A percentile compares a stretch with the other conserved stretches of the same genome.
Evolutionary conservation across 2,329 filamentous ascomycete genomes (phyloP).

Genomic region (Cytospora piceicola): DNA sequence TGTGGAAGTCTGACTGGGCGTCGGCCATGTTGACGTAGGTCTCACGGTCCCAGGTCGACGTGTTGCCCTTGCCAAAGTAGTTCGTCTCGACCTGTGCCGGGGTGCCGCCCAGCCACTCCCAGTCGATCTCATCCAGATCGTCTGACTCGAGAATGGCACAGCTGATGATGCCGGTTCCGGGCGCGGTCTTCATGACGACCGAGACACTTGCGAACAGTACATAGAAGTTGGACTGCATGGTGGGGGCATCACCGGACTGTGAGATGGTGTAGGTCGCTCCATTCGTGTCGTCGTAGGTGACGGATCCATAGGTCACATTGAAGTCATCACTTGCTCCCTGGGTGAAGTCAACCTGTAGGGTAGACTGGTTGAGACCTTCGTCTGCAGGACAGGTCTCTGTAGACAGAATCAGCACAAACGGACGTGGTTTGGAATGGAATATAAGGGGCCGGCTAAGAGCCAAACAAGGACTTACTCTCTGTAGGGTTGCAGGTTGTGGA

Average conservation of each 20-base stretch:
- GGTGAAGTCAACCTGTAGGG: constrained; percentile 62
- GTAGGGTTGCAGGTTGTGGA: constrained; percentile 34
- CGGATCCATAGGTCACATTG: constrained; percentile 34
- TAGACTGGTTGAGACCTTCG: constrained; percentile 25
- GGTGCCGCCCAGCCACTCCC: constrained; percentile 78
- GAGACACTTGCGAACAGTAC: constrained; percentile 84
- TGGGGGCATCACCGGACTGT: constrained; percentile 58
- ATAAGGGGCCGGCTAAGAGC: background rate
- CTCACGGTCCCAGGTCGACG: constrained; percentile 66
- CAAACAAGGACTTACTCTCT: constrained; percentile 25
- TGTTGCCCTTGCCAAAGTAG: constrained; percentile 77
- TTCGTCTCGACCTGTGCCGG: constrained; percentile 76
- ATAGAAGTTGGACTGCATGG: constrained; percentile 73
- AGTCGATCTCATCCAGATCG: constrained; percentile 80
- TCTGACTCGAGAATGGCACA: constrained; percentile 77
- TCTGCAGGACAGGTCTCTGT: constrained; percentile 31
- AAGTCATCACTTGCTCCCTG: constrained; percentile 57
- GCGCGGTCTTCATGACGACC: constrained; percentile 69
- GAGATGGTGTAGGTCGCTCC: constrained; percentile 58
- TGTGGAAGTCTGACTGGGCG: constrained; percentile 60
- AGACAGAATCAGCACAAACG: background rate
- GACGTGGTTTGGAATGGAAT: background rate
- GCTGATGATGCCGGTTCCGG: constrained; percentile 76
- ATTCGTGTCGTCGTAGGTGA: constrained; percentile 34
- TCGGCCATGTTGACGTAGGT: constrained; percentile 57